Conservation (phyloP, 228 moss, liverwort and hornwort species). For the Sphagnum fallax region DNA sequence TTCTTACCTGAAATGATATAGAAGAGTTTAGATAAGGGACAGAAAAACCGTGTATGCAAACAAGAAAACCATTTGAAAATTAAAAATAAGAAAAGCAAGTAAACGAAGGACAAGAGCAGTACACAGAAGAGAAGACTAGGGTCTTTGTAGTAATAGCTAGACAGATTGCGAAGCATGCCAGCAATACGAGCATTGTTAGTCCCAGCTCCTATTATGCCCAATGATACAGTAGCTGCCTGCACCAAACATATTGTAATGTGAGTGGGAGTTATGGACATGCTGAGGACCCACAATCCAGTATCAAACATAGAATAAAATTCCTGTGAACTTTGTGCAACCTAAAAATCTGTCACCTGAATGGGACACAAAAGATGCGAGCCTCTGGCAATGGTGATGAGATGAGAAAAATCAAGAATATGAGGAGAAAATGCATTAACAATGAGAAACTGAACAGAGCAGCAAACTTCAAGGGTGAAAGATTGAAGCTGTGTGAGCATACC, state of each 20-base stretch:
- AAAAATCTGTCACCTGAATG: no score
- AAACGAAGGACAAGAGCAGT: conserved; percentile 3
- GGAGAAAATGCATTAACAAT: no score
- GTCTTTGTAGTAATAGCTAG: conserved; percentile 98
- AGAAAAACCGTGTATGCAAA: not conserved
- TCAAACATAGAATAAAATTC: no score
- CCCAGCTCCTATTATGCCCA: conserved; percentile 96
- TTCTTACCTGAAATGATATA: conserved; percentile 70
- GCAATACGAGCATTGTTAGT: conserved; percentile 99
- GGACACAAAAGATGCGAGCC: no score
- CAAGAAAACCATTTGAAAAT: no score
- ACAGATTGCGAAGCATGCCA: conserved; percentile 98
- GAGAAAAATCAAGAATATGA: no score
- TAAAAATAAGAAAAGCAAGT: not conserved
- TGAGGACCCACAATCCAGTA: no score
- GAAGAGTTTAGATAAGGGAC: conserved; percentile 9
- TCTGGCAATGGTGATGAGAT: no score
- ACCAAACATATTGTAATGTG: not conserved
- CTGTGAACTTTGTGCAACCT: no score
- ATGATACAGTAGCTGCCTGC: conserved; percentile 90
- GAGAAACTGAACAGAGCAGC: no score
- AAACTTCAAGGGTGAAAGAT: no score
- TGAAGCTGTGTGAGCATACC: conserved; percentile 28
- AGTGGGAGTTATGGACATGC: no score
- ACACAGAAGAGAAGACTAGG: conserved; percentile 97